phyloP scores from a whole-genome alignment of 225 moss, liverwort and hornwort genomes.

The Physcomitrium patens region DNA sequence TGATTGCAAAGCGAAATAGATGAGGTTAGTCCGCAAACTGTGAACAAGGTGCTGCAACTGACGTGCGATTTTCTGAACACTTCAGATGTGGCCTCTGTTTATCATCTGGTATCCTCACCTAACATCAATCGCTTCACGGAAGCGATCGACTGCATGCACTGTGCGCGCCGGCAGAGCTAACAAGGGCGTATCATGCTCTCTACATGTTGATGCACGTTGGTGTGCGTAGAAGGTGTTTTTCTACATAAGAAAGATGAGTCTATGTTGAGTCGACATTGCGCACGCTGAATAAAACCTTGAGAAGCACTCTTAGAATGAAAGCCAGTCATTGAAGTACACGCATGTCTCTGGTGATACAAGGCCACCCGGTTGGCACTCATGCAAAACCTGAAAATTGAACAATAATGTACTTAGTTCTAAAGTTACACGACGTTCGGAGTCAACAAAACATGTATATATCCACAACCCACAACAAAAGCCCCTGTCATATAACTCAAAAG shows the following conservation, averaged over 20 bases:
- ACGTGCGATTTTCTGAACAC: slow-evolving; percentile 7
- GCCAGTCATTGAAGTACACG: slow-evolving; percentile 84
- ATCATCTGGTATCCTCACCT: slow-evolving; percentile 25
- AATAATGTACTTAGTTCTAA: slow-evolving; percentile 19
- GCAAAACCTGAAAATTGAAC: slow-evolving; percentile 73
- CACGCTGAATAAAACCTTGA: slow-evolving; percentile 6
- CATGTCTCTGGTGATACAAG: slow-evolving; percentile 91
- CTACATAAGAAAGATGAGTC: not conserved
- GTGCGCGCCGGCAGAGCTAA: slow-evolving; percentile 4
- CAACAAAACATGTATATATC: not conserved
- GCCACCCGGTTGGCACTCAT: slow-evolving; percentile 80
- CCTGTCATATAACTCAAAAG: not conserved
- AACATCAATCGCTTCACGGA: slow-evolving; percentile 29
- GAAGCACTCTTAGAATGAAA: slow-evolving; percentile 57
- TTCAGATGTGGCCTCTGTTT: not conserved
- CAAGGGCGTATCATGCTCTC: not conserved
- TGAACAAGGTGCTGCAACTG: slow-evolving; percentile 13
- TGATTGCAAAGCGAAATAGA: not conserved
- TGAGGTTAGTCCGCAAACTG: not conserved
- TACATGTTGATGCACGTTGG: slow-evolving; percentile 19
- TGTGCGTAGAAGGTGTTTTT: not conserved
- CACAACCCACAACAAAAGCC: not conserved
- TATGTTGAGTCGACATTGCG: not conserved
- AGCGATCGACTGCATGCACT: slow-evolving; percentile 17
- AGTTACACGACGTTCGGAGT: not conserved